Conservation (phyloP, 495 filamentous ascomycete species). For the Glonium stellatum region DNA sequence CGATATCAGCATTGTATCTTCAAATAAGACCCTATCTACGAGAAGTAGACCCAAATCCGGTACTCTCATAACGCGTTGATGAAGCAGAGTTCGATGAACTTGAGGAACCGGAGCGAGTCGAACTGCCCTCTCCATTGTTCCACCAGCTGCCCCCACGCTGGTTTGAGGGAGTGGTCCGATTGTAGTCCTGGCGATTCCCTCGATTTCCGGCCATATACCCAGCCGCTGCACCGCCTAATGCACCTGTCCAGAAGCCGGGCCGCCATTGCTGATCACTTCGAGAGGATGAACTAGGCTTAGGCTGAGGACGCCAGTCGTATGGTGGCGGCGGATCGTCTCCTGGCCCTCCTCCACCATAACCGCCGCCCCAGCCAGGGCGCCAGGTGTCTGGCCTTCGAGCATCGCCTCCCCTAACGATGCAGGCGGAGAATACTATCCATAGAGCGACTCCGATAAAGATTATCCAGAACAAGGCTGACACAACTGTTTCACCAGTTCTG, state of each 20-base stretch:
- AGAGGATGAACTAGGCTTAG: conserved; percentile 30
- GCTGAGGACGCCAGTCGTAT: conserved; percentile 49
- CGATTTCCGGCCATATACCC: conserved; percentile 60
- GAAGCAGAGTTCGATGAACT: conserved; percentile 39
- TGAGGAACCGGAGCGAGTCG: conserved; percentile 38
- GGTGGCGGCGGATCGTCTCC: conserved; percentile 55
- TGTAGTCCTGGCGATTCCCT: neutral
- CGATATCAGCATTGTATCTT: neutral
- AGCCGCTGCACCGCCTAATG: conserved; percentile 62
- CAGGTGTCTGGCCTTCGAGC: conserved; percentile 17
- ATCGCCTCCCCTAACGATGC: conserved; percentile 13
- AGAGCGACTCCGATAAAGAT: conserved; percentile 25
- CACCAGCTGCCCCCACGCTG: conserved; percentile 20
- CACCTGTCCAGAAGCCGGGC: conserved; percentile 85
- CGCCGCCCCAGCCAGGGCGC: conserved; percentile 41
- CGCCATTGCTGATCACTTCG: conserved; percentile 51
- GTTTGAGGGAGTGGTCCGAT: neutral
- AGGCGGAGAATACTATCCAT: conserved; percentile 48
- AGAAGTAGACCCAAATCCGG: conserved; percentile 83
- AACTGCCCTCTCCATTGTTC: conserved; percentile 47
- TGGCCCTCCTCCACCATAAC: conserved; percentile 42
- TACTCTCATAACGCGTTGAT: conserved; percentile 60
- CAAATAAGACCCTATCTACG: conserved; percentile 47
- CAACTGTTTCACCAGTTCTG: no score
- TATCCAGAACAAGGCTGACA: conserved; percentile 7